Base-by-base conservation (phyloP, 805 yeast genomes). In the Saturnispora hagleri region DNA sequence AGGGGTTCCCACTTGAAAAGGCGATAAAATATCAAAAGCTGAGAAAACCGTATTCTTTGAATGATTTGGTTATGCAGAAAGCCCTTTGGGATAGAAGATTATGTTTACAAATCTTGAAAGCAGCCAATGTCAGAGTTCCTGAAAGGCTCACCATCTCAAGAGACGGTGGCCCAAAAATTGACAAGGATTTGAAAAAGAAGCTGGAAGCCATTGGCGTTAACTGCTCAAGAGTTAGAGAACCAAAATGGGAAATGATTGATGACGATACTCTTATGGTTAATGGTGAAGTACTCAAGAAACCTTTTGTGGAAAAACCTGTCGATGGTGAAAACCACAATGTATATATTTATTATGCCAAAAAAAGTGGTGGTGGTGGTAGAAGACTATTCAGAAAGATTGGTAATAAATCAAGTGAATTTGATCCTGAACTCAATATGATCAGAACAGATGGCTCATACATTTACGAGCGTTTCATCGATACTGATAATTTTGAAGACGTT, bases 251-350 rank as follows among this genome's bases (percentile, higher is more conserved):
- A 57, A 89, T 93, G 98, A 69, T 86, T 27, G 95, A 88, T 64
- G 93, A 86, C 50, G 95, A 91, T 54, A 83, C 96, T 2, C 72
- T 85, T 44, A 77, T 76, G 54, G 93, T 86, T 22, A 79, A 86
- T 58, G 97, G 95, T 8, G 67, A 78, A 60, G 71, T 72, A 8
- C 71, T 93, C 71, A 74, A 73, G 41, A 93, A 93, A 65, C 99
- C 99, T 6, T 93, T 82, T 73, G 99, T 93, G 34, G 99, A 93
- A 67, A 93, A 93, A 60, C 99, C 99, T 0, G 98, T 90, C 3
- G 97, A 93, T 67, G 99, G 99, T 51, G 99, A 93, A 69, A 97
- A 93, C 68, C 99, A 93, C 69, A 93, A 93, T 63, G 91, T 93
- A 46, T 87, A 85, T 66, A 90, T 93, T 40, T 93, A 93, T 69